A percentile compares a stretch with the other conserved stretches of the same genome.
phyloP scores from a whole-genome alignment of 768 basidiomycete genomes.

The Tulasnella sp. region DNA sequence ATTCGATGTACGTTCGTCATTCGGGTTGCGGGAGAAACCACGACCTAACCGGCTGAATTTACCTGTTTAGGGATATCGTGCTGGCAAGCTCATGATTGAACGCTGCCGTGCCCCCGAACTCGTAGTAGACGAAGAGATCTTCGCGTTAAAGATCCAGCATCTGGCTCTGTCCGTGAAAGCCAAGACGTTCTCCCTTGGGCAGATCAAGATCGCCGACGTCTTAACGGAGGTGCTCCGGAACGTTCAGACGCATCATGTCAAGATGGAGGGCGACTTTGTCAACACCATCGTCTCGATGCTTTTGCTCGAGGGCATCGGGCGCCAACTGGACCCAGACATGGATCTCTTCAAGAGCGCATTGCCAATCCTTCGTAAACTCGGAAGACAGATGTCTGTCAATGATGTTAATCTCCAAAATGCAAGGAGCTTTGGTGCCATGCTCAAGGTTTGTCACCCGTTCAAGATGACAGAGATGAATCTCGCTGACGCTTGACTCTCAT shows the following conservation, averaged over 20 bases:
- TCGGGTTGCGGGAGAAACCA: background rate
- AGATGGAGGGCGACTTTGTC: conserved; percentile 97
- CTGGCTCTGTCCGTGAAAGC: conserved; percentile 89
- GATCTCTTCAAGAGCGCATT: conserved; percentile 94
- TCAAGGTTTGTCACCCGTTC: conserved; percentile 61
- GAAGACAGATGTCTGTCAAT: conserved; percentile 81
- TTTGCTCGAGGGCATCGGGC: conserved; percentile 90
- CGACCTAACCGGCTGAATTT: background rate
- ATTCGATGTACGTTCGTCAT: conserved; percentile 53
- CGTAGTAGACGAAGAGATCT: conserved; percentile 87
- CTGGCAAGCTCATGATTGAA: conserved; percentile 94
- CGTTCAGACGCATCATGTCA: conserved; percentile 90
- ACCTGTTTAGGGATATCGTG: conserved; percentile 61
- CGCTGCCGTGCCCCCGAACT: conserved; percentile 88
- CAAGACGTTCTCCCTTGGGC: conserved; percentile 95
- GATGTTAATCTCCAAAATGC: conserved; percentile 59
- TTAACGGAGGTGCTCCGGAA: conserved; percentile 81
- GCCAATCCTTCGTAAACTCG: conserved; percentile 88
- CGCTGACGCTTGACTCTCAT: conserved; percentile 26
- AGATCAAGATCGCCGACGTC: conserved; percentile 93
- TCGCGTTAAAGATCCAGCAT: conserved; percentile 97
- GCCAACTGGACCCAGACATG: conserved; percentile 84
- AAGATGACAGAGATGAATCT: background rate
- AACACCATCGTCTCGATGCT: conserved; percentile 96
- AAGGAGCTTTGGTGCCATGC: conserved; percentile 71